phyloP scores from a whole-genome alignment of 1,284 basidiomycete species.

The Rhodofomes roseus region DNA sequence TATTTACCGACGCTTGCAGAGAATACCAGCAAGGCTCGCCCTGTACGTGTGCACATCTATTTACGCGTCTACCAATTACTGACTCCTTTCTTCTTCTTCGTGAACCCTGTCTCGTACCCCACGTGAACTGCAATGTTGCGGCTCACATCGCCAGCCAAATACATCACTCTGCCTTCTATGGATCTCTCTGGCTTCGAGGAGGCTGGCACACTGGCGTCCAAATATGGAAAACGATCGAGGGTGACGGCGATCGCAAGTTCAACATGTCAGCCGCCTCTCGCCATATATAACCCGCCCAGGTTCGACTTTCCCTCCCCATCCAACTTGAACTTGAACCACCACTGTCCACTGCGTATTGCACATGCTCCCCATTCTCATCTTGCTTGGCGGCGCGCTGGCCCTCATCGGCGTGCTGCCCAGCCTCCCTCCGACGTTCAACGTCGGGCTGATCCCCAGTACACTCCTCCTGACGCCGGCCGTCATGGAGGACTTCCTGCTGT shows the following conservation, averaged over 20 bases:
- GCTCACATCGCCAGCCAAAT: too few relatives aligned
- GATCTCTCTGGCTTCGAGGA: background rate
- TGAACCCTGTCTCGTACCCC: too few relatives aligned
- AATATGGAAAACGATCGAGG: background rate
- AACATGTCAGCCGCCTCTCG: background rate
- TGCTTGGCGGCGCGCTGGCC: background rate
- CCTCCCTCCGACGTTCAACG: background rate
- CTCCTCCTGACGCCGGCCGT: constrained; percentile 1
- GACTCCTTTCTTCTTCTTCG: too few relatives aligned
- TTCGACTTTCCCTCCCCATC: background rate
- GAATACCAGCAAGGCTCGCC: too few relatives aligned
- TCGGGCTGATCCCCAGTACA: background rate
- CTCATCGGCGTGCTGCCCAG: background rate
- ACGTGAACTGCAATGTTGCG: too few relatives aligned
- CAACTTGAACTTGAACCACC: background rate
- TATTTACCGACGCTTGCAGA: too few relatives aligned
- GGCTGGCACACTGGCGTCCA: background rate
- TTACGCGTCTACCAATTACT: too few relatives aligned
- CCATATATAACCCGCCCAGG: background rate
- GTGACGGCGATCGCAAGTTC: background rate
- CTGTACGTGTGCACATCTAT: too few relatives aligned
- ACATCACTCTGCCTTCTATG: too few relatives aligned
- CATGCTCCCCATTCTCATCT: background rate
- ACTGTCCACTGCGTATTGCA: background rate
- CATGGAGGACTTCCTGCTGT: background rate